Conservation (phyloP, 169 alveolate genomes). For the Plasmodium adleri region DNA sequence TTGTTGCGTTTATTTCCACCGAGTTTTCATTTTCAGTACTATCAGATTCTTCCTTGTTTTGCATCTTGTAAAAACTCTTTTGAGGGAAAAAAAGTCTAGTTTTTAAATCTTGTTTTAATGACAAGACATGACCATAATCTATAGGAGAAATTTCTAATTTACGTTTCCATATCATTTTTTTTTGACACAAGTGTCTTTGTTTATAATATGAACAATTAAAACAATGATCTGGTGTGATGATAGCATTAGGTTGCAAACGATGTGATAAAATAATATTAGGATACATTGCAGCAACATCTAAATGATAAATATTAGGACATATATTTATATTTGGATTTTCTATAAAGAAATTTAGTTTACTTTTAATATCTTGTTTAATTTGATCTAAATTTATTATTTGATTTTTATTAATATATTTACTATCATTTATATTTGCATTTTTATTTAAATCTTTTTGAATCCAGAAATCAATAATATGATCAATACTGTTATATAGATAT, state of each 20-base stretch:
- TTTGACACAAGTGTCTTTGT: slow-evolving; percentile 91
- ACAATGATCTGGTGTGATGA: slow-evolving; percentile 95
- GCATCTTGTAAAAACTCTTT: slow-evolving; percentile 29
- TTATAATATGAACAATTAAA: slow-evolving; percentile 95
- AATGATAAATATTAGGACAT: slow-evolving; percentile 96
- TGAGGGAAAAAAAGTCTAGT: slow-evolving; percentile 79
- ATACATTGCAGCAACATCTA: slow-evolving; percentile 99
- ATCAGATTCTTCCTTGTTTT: slow-evolving; percentile 65
- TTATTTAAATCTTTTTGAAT: slow-evolving; percentile 84
- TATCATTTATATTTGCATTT: slow-evolving; percentile 29
- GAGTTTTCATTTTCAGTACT: slow-evolving; percentile 19
- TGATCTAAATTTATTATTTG: slow-evolving; percentile 50
- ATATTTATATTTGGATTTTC: slow-evolving; percentile 76
- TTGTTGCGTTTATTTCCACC: slow-evolving; percentile 2
- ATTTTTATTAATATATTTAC: slow-evolving; percentile 34
- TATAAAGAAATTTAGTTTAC: slow-evolving; percentile 46
- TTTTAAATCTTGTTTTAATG: slow-evolving; percentile 80
- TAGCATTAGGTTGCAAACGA: slow-evolving; percentile 99
- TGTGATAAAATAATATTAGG: slow-evolving; percentile 99
- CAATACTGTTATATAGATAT: slow-evolving; percentile 89
- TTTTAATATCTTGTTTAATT: slow-evolving; percentile 38
- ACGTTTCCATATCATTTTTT: slow-evolving; percentile 95
- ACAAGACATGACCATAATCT: slow-evolving; percentile 84
- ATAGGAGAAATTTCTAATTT: slow-evolving; percentile 93
- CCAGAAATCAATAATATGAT: slow-evolving; percentile 84